Evolutionary conservation across 176 grass and related monocot species (phyloP), one percentile per base, ranked within the genome.

Genomic region (Pharus latifolius): DNA sequence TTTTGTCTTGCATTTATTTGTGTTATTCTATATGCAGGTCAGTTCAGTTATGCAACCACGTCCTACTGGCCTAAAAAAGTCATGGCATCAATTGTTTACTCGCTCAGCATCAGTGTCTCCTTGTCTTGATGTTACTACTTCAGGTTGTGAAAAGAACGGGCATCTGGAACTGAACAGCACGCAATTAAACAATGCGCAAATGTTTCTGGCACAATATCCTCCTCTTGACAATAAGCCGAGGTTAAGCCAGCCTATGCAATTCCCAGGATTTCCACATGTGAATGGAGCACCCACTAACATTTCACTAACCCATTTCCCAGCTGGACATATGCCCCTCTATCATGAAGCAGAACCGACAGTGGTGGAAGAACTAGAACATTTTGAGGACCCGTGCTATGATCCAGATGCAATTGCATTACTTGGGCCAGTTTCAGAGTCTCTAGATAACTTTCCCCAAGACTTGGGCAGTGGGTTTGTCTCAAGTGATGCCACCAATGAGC

Each of bases 351-450:
- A 65, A 66, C 48, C 79, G 65, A 47, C 79, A 19, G 47, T 84
- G 33, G 25, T 56, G 38, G 91, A 90, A 81, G 87, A 95, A 78
- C 26, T 61, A 31, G 91, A 95, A 32, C 68, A 67, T 14, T 98
- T 98, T 84, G 94, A 98, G 67, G 89, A 93, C 72, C 89, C 93
- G 8, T 92, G 80, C 72, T 89, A 87, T 57, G 86, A 93, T 83
- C 89, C 86, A 69, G 86, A 92, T 74, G 72, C 78, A 27, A 87
- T 87, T 11, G 78, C 83, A 11, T 93, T 90, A 38, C 83, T 98
- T 82, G 89, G 86, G 40, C 82, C 89, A 57, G 86, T 97, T 80
- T 97, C 80, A 32, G 86, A 97, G 49, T 82, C 83, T 56, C 52
- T 92, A 62, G 80, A 87, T 74, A 66, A 84, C 70, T 88, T 90